Percentiles rank a stretch among this genome's conserved stretches.
phyloP scores from a whole-genome alignment of 2,329 filamentous ascomycete species.

The Cercospora sp. region DNA sequence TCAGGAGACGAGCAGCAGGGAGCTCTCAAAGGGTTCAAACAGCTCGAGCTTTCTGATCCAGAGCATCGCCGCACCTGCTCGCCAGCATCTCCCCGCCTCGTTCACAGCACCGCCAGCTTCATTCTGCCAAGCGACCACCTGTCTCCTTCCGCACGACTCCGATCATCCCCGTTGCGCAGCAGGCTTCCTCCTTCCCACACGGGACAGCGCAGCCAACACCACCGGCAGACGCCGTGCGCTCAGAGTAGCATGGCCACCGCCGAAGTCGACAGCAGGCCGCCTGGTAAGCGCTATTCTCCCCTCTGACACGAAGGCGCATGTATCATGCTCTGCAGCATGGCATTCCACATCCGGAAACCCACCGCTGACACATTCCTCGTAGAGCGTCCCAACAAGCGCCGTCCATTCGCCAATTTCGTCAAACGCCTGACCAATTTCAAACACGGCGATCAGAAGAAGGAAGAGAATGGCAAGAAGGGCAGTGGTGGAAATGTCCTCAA shows the following conservation, averaged over 20 bases:
- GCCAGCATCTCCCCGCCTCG: conserved; percentile 5
- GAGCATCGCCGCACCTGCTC: neutral
- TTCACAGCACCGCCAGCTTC: neutral
- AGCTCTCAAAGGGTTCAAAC: neutral
- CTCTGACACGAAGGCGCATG: conserved; percentile 2
- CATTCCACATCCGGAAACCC: neutral
- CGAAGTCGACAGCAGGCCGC: conserved; percentile 47
- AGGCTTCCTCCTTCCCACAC: neutral
- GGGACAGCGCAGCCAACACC: neutral
- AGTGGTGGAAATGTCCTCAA: conserved; percentile 22
- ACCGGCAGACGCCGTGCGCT: neutral
- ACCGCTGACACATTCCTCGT: conserved; percentile 35
- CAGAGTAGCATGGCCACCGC: conserved; percentile 46
- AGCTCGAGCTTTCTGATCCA: neutral
- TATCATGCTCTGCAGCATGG: neutral
- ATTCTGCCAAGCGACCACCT: neutral
- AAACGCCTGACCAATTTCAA: conserved; percentile 91
- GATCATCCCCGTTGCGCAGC: neutral
- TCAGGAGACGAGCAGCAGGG: neutral
- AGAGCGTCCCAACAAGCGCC: conserved; percentile 74
- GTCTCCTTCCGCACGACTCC: neutral
- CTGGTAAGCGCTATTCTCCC: conserved; percentile 40
- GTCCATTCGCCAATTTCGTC: conserved; percentile 91
- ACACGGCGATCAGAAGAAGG: conserved; percentile 56
- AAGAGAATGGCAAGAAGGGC: conserved; percentile 40